These are phyloP conservation scores for Ophiostoma piceae DNA, from an alignment of 2,329 filamentous ascomycete genomes.

Conservation along the genomic window DNA sequence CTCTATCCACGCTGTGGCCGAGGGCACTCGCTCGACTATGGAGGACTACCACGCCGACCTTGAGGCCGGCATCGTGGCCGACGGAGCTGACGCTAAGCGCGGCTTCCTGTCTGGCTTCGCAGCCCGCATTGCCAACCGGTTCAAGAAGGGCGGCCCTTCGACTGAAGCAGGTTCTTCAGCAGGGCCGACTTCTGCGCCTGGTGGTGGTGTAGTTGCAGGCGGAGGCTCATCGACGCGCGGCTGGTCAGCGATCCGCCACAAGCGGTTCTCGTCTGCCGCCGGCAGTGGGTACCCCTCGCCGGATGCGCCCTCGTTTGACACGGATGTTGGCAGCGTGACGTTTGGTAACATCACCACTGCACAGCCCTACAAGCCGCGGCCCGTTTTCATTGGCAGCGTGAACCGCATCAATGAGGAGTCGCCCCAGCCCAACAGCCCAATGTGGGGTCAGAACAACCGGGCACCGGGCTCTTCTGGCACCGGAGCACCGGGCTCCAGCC, in stretches of 20 bases:
- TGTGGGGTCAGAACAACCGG: conserved; percentile 14
- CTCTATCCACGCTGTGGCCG: conserved; percentile 12
- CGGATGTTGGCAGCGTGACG: conserved; percentile 26
- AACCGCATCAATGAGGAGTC: conserved; percentile 24
- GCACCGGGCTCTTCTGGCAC: background rate
- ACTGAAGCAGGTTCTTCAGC: background rate
- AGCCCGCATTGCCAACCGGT: conserved; percentile 16
- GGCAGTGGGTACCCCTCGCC: conserved; percentile 20
- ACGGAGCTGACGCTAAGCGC: background rate
- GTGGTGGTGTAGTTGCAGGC: background rate
- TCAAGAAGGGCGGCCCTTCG: conserved; percentile 14
- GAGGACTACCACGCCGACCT: background rate
- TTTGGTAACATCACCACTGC: conserved; percentile 26
- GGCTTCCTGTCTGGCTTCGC: conserved; percentile 22
- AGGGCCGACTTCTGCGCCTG: background rate
- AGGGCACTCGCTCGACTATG: conserved; percentile 19
- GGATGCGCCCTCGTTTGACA: conserved; percentile 24
- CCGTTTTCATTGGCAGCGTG: conserved; percentile 26
- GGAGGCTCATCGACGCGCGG: background rate
- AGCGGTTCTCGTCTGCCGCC: conserved; percentile 13
- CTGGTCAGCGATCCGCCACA: conserved; percentile 9
- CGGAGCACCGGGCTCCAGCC: background rate
- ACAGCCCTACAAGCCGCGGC: conserved; percentile 26
- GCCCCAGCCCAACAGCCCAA: conserved; percentile 14
- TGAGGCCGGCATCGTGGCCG: background rate